Evolutionary conservation across 768 basidiomycete genomes (phyloP), one percentile per base, ranked within the genome.

Genomic region (Lentinula lateritia): DNA sequence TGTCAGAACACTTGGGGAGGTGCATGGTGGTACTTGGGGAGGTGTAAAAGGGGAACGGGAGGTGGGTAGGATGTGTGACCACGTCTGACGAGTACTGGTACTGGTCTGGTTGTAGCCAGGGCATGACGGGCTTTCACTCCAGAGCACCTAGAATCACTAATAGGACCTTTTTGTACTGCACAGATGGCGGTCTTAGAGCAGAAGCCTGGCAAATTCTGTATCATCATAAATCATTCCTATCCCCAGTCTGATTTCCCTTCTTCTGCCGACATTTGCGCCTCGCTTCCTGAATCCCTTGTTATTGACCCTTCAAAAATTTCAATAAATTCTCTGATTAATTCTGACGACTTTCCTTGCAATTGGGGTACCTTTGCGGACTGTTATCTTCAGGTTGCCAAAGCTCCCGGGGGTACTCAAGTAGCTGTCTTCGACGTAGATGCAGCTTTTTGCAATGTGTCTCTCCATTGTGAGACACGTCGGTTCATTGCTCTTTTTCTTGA

Each of bases 371-470:
- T 48, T 16, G 8, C 46, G n/a, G 46, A 48, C 18, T 48, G 46
- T 48, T 48, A 48, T 5, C 18, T 48, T 2, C 7, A n/a, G 6
- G 46, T 48, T 8, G 46, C 46, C 1, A 6, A 4, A 8, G 46
- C 46, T 10, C 46, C 46, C 23, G 3, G 3, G 23, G 23, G 23
- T 1, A 23, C 3, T 1, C 23, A 23, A 23, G 23, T 23, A 23
- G 72, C 78, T 0, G 72, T 75, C 0, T 71, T 76, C 34, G 77
- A 80, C 50, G 69, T 79, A 6, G 70, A 74, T 34, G 62, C 75
- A 0, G 75, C 78, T 6, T 77, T 73, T 54, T 63, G 73, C 1
- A 23, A 23, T 23, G 23, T 1, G 1, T 3, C 23, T 3, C 23
- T 23, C 3, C 23, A 23, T 23, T 23, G 23, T 23, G 3, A 1